Evolutionary conservation across 306 rosid species (phyloP), one percentile per base, ranked within the genome.

Genomic region (Fragaria nilgerrensis): DNA sequence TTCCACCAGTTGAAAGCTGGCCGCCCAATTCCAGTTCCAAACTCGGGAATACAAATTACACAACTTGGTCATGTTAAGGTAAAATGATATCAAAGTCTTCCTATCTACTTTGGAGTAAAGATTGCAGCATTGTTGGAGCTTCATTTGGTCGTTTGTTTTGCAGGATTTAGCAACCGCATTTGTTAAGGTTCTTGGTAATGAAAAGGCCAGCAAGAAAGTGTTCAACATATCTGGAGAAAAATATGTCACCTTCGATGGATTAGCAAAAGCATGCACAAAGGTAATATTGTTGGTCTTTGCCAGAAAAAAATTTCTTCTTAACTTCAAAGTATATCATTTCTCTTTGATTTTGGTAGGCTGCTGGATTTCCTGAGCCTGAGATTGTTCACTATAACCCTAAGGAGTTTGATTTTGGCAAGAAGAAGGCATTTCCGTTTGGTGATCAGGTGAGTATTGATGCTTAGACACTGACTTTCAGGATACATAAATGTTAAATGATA

Each of bases 11-110:
- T 95, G 89, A 95, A 92, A 86, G 97, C 97, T 17, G 96, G 99
- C 72, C 97, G 98, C 72, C 97, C 97, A 27, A 95, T 95, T 84
- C 98, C 97, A n/a, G 73, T 90, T 75, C 97, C 97, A 25, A 84
- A 87, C 88, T 88, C 97, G 3, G 98, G 98, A 73, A 44, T 84
- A 27, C 98, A 95, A 81, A 89, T 89, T 62, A 90, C 98, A 36
- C 97, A 92, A 80, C 98, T 95, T 9, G 98, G 98, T 72, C 98
- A 95, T 59, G 98, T 95, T 77, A 92, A 92, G 96, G 98, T 47
- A 23, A 29, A 27, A 69, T 56, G 9, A 25, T 13, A 23, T 74
- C 55, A 41, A 73, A 22, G 55, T 72, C 67, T 41, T 50, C 23
- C n/a, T n/a, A 7, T 77, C 27, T 17, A 23, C 3, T 32, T 23